These are phyloP conservation scores for Leishmania martiniquensis DNA, from an alignment of 208 protist genomes.

Conservation along the genomic window DNA sequence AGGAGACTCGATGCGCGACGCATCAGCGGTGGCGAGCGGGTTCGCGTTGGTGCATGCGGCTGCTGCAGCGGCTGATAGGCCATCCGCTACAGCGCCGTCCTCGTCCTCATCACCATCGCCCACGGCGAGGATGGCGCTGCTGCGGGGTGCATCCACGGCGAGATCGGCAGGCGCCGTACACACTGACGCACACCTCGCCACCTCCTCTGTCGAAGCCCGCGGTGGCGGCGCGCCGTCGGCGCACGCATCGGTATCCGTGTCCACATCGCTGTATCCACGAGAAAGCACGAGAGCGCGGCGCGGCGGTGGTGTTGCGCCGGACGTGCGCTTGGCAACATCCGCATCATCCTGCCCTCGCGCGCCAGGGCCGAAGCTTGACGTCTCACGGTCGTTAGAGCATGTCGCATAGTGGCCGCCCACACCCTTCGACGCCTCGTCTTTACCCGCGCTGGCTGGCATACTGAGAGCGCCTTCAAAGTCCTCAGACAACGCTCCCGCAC, in stretches of 20 bases:
- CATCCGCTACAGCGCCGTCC: no score
- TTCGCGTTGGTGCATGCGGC: not conserved
- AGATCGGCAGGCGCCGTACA: not conserved
- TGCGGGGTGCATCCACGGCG: not conserved
- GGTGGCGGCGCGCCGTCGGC: not conserved
- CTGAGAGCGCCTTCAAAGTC: slow-evolving; percentile 22
- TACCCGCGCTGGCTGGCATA: slow-evolving; percentile 1
- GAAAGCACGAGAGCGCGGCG: slow-evolving; percentile 61
- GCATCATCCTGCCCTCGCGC: not conserved
- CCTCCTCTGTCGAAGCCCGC: not conserved
- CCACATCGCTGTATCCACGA: slow-evolving; percentile 20
- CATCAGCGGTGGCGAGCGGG: not conserved
- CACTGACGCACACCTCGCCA: not conserved
- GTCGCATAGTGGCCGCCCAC: not conserved
- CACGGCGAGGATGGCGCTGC: slow-evolving; percentile 12
- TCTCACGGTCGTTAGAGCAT: not conserved
- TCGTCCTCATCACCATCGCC: slow-evolving; percentile 2
- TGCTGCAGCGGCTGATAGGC: no score
- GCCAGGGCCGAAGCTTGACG: not conserved
- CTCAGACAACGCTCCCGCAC: slow-evolving; percentile 16
- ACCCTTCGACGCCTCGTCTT: not conserved
- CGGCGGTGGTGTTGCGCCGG: slow-evolving; percentile 41
- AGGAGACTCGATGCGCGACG: not conserved
- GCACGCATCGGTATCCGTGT: not conserved
- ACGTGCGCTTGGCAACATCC: not conserved